phyloP scores from a whole-genome alignment of 2,329 filamentous ascomycete genomes.

The Colletotrichum cereale region DNA sequence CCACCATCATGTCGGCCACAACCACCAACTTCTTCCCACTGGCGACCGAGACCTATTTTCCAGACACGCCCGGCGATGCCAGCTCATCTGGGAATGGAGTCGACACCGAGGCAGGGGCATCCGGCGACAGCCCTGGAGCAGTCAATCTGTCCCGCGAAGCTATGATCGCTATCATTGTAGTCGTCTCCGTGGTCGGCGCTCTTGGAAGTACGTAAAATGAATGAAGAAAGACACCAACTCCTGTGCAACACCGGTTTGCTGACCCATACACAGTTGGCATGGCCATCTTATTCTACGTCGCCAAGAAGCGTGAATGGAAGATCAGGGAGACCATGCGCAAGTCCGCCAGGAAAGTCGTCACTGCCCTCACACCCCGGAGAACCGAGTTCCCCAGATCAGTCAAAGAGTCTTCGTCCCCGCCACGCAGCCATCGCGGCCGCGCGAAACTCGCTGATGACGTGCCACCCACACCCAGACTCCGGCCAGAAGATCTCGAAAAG shows the following conservation, averaged over 20 bases:
- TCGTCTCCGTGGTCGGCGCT: conserved; percentile 75
- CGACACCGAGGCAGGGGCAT: conserved; percentile 72
- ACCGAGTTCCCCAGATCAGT: conserved; percentile 71
- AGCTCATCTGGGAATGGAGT: conserved; percentile 53
- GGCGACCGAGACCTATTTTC: conserved; percentile 55
- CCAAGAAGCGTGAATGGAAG: conserved; percentile 89
- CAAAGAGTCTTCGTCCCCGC: conserved; percentile 54
- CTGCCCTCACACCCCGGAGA: conserved; percentile 72
- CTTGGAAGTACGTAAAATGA: conserved; percentile 71
- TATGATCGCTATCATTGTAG: conserved; percentile 79
- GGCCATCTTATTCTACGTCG: conserved; percentile 79
- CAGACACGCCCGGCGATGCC: conserved; percentile 50
- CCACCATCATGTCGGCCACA: conserved; percentile 54
- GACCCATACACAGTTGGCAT: conserved; percentile 65
- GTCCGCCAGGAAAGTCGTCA: conserved; percentile 73
- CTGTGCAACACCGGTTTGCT: background rate
- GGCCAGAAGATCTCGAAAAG: conserved; percentile 71
- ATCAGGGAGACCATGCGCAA: conserved; percentile 78
- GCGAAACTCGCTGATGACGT: conserved; percentile 62
- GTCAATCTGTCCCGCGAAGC: conserved; percentile 76
- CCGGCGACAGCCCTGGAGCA: conserved; percentile 70
- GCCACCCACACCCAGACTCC: conserved; percentile 68
- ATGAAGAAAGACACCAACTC: background rate
- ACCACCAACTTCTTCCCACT: conserved; percentile 57
- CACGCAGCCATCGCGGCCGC: conserved; percentile 36